A percentile compares a stretch with the other conserved stretches of the same genome.
These are phyloP conservation scores for Vicia faba DNA, from an alignment of 306 rosid species.

Conservation along the genomic window DNA sequence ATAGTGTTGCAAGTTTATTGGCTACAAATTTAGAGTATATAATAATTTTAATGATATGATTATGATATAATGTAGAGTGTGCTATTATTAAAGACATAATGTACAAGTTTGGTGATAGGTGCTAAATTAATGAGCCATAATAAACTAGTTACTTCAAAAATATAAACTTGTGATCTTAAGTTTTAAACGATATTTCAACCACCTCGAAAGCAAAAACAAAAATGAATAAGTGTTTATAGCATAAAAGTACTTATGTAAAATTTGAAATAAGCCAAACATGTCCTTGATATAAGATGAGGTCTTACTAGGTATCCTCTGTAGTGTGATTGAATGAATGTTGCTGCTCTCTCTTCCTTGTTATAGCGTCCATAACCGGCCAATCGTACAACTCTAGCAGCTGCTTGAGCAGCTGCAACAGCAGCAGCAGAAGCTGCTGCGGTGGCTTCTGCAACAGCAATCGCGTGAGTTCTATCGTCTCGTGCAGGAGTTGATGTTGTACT, in stretches of 20 bases:
- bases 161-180: constrained; percentile 25
- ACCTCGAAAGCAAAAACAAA: constrained; percentile 1
- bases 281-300: not conserved
- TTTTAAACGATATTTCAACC: constrained; percentile 10
- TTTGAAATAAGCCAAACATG: not conserved
- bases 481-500: constrained; percentile 59
- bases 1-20: constrained; percentile 4
- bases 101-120: constrained; percentile 34
- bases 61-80: no score
- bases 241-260: not conserved
- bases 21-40: not conserved
- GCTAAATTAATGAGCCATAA: constrained; percentile 35
- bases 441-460: constrained; percentile 74
- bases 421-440: constrained; percentile 92
- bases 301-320: constrained; percentile 95
- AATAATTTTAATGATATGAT: no score
- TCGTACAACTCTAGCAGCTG: constrained; percentile 78
- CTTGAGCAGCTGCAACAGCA: constrained; percentile 78
- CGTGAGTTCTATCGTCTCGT: constrained; percentile 65
- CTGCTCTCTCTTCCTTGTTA: constrained; percentile 78
- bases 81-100: constrained; percentile 15
- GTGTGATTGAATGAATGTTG: constrained; percentile 78
- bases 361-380: constrained; percentile 80
- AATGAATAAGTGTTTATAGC: not conserved
- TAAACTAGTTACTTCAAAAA: constrained; percentile 7